Percentiles rank a stretch among this genome's conserved stretches.
phyloP scores from a whole-genome alignment of 2,329 filamentous ascomycete species.

The Talaromyces sp. region DNA sequence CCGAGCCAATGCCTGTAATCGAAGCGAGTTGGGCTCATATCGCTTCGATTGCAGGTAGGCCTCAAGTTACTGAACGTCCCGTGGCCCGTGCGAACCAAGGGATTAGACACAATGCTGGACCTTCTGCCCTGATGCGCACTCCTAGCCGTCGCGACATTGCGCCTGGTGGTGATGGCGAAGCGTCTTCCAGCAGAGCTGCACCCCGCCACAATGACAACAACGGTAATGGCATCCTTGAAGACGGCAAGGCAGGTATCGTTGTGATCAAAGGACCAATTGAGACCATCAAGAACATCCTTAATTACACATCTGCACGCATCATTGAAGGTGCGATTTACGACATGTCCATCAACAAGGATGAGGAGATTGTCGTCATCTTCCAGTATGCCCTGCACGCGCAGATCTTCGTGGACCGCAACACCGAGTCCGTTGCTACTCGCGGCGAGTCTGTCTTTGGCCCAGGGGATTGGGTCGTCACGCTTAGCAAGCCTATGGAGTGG shows the following conservation, averaged over 20 bases:
- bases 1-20: not conserved
- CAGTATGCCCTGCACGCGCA: conserved; percentile 36
- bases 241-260: conserved; percentile 30
- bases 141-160: not conserved
- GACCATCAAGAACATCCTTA: conserved; percentile 24
- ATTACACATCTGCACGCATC: conserved; percentile 36
- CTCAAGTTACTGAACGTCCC: not conserved
- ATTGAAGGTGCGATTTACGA: conserved; percentile 40
- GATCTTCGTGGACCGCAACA: conserved; percentile 33
- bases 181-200: not conserved
- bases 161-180: not conserved
- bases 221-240: conserved; percentile 17
- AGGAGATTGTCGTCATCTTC: conserved; percentile 37
- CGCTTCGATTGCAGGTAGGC: not conserved
- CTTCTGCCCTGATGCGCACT: not conserved
- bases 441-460: conserved; percentile 35
- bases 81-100: not conserved
- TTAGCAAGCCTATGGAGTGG: conserved; percentile 33
- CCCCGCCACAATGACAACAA: not conserved
- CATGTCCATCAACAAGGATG: conserved; percentile 32
- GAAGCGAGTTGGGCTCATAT: conserved; percentile 4
- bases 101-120: not conserved
- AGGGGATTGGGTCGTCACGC: conserved; percentile 24
- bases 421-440: conserved; percentile 26
- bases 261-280: conserved; percentile 25